Conservation (phyloP, 2,329 filamentous ascomycete species). For the Aspergillus fructus region DNA sequence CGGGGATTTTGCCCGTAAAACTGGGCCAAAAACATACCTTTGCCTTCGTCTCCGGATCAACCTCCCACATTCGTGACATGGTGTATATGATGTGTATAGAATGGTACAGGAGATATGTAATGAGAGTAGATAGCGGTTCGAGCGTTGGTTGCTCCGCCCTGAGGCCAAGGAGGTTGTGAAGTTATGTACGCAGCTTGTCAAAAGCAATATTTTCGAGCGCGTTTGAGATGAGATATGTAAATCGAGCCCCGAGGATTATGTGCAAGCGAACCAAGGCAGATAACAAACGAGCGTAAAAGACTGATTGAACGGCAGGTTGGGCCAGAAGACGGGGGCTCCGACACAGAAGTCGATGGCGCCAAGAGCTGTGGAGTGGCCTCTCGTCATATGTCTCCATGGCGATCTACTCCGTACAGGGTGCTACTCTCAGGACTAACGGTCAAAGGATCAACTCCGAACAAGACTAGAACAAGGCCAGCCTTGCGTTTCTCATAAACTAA, state of each 20-base stretch:
- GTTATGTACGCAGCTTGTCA: background rate
- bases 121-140: background rate
- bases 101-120: background rate
- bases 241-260: background rate
- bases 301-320: background rate
- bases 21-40: conserved; percentile 61
- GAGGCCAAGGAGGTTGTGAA: background rate
- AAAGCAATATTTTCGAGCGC: background rate
- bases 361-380: conserved; percentile 10
- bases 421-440: background rate
- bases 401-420: background rate
- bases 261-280: background rate
- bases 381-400: background rate
- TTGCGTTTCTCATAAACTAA: conserved; percentile 39
- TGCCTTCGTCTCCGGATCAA: conserved; percentile 93
- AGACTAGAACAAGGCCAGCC: conserved; percentile 24
- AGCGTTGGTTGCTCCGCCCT: conserved; percentile 1
- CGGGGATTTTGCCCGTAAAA: background rate
- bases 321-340: conserved; percentile 1
- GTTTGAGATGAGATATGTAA: background rate
- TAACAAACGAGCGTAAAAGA: conserved; percentile 1
- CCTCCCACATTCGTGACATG: conserved; percentile 89
- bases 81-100: background rate
- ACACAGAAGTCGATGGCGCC: background rate
- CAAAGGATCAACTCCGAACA: background rate